Percentiles rank a stretch among this genome's conserved stretches.
These are phyloP conservation scores for Cladosporium phlei DNA, from an alignment of 2,329 filamentous ascomycete genomes.

Conservation along the genomic window DNA sequence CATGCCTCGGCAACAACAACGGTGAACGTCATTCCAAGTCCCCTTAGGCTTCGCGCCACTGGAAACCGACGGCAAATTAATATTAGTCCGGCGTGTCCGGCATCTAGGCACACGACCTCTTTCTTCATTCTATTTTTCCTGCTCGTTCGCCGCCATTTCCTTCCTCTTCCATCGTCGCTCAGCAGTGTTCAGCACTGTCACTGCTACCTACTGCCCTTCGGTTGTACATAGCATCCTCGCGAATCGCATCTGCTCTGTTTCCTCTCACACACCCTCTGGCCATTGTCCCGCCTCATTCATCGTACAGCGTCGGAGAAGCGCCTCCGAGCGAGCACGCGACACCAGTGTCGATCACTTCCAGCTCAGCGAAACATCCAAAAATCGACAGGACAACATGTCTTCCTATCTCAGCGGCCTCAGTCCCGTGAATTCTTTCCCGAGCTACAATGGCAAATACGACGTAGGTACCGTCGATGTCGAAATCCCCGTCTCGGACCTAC, in stretches of 20 bases:
- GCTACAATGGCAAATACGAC: slow-evolving; percentile 71
- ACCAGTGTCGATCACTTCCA: slow-evolving; percentile 6
- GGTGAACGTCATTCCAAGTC: too few species aligned
- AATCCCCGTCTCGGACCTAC: slow-evolving; percentile 59
- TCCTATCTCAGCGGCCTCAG: slow-evolving; percentile 36
- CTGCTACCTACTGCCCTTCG: background rate
- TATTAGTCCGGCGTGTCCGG: too few species aligned
- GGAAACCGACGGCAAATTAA: too few species aligned
- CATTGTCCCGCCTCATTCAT: background rate
- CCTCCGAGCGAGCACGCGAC: slow-evolving; percentile 8
- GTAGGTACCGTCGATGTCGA: slow-evolving; percentile 79
- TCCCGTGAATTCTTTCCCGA: slow-evolving; percentile 67
- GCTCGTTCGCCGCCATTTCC: background rate
- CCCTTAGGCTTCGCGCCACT: too few species aligned
- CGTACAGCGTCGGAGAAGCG: background rate
- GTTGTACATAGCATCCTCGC: slow-evolving; percentile 2
- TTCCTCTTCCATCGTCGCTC: background rate
- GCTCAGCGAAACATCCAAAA: background rate
- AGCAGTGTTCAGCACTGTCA: slow-evolving; percentile 9
- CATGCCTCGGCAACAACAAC: too few species aligned
- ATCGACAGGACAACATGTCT: slow-evolving; percentile 1
- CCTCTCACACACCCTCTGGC: background rate
- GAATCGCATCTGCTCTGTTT: background rate
- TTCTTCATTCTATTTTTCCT: slow-evolving; percentile 2
- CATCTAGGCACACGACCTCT: slow-evolving; percentile 13